phyloP scores from a whole-genome alignment of 1,139 yeast species.

The Meyerozyma elateridarum region DNA sequence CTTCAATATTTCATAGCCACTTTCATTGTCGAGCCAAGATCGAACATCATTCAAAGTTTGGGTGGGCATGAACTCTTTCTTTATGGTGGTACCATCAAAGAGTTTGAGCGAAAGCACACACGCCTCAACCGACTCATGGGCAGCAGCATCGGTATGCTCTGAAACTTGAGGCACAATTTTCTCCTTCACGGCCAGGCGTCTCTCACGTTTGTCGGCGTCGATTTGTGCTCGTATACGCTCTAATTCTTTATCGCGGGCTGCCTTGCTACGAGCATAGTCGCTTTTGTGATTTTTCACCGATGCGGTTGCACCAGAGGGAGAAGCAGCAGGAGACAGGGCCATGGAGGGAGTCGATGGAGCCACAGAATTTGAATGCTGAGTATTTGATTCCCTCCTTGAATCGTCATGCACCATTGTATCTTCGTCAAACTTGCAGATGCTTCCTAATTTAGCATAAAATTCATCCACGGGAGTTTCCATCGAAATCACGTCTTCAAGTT shows the following conservation, averaged over 20 bases:
- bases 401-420: not conserved
- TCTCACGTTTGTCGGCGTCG: slow-evolving; percentile 49
- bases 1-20: slow-evolving; percentile 39
- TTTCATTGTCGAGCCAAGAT: slow-evolving; percentile 53
- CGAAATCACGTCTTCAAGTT: slow-evolving; percentile 38
- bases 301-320: slow-evolving; percentile 1
- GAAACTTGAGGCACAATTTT: no score
- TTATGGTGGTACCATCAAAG: slow-evolving; percentile 50
- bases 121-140: slow-evolving; percentile 9
- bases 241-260: slow-evolving; percentile 46
- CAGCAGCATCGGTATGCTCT: no score
- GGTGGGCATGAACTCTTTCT: slow-evolving; percentile 34
- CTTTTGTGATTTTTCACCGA: slow-evolving; percentile 33
- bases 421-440: slow-evolving; percentile 7
- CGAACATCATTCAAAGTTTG: slow-evolving; percentile 53
- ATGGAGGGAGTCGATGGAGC: not conserved
- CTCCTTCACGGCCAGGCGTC: slow-evolving; percentile 15
- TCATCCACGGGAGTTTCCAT: slow-evolving; percentile 21
- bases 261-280: no score
- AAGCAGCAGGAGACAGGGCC: no score
- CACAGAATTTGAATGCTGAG: no score
- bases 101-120: slow-evolving; percentile 49
- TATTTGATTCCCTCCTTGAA: no score
- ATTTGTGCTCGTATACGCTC: slow-evolving; percentile 49
- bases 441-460: slow-evolving; percentile 22